A percentile compares a stretch with the other conserved stretches of the same genome.
Conservation (phyloP, 2,329 filamentous ascomycete genomes). For the Fulvia fulva region DNA sequence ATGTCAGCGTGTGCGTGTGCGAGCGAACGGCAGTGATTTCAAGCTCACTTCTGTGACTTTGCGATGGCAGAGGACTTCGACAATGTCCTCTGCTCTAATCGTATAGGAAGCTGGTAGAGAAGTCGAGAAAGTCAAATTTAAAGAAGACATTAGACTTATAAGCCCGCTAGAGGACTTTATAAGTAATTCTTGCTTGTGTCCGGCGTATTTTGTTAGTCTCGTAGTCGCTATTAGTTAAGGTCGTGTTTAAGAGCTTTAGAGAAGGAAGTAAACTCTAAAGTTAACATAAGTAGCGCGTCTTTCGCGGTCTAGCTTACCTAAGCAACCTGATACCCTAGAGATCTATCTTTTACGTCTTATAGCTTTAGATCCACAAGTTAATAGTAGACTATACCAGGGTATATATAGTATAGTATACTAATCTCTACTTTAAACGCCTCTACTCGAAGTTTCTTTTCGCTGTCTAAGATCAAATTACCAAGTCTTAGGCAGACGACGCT, state of each 20-base stretch:
- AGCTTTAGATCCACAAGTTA: no score
- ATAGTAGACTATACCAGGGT: no score
- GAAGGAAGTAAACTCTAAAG: not conserved
- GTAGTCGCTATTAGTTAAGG: conserved; percentile 1
- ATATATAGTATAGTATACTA: not conserved
- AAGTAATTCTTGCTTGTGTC: conserved; percentile 3
- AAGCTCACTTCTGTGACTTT: conserved; percentile 24
- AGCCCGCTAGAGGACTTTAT: not conserved
- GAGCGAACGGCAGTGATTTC: not conserved
- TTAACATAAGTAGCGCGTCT: not conserved
- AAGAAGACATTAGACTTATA: conserved; percentile 7
- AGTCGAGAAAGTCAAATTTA: not conserved
- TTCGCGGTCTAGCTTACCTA: not conserved
- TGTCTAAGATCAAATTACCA: no score
- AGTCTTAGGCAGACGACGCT: no score
- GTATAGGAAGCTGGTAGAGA: conserved; percentile 21
- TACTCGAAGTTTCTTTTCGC: no score
- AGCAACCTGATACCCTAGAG: not conserved
- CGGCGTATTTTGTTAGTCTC: not conserved
- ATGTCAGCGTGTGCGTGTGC: conserved; percentile 7
- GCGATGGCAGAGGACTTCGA: conserved; percentile 28
- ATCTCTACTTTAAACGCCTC: not conserved
- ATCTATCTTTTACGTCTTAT: no score
- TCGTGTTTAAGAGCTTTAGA: not conserved
- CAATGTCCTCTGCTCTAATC: conserved; percentile 21